These are phyloP conservation scores for Seiridium cupressi DNA, from an alignment of 2,329 filamentous ascomycete genomes.

Conservation along the genomic window DNA sequence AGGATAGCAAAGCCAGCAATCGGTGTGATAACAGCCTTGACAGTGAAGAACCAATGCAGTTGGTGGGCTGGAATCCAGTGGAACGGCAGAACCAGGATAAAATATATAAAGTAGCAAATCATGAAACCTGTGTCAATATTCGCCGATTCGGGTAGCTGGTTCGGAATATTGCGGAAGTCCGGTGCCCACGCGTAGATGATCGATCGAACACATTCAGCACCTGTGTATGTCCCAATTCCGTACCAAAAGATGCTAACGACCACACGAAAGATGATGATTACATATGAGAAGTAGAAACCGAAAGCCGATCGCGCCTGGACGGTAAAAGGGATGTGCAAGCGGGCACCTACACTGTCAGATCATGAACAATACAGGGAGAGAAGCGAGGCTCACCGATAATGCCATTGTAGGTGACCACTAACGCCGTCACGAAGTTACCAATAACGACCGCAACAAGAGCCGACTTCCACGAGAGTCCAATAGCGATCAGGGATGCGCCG, in stretches of 20 bases:
- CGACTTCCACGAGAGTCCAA: conserved; percentile 17
- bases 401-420: conserved; percentile 18
- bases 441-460: conserved; percentile 16
- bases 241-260: conserved; percentile 33
- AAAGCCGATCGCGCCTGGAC: conserved; percentile 23
- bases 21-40: conserved; percentile 11
- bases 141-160: conserved; percentile 9
- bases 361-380: not conserved
- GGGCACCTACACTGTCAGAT: conserved; percentile 10
- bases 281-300: conserved; percentile 22
- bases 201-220: conserved; percentile 22
- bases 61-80: conserved; percentile 13
- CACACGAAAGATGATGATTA: conserved; percentile 25
- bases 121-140: conserved; percentile 11
- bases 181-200: conserved; percentile 21
- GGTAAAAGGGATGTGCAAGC: conserved; percentile 25
- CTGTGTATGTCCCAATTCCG: conserved; percentile 26
- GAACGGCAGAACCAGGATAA: conserved; percentile 10
- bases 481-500: conserved; percentile 14
- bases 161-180: conserved; percentile 9
- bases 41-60: conserved; percentile 14
- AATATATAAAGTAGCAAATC: conserved; percentile 13
- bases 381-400: conserved; percentile 13
- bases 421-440: conserved; percentile 14
- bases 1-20: conserved; percentile 13